Percentiles rank a stretch among this genome's conserved stretches.
These are phyloP conservation scores for Saposhnikovia divaricata DNA, from an alignment of 129 eudicot genomes.

Conservation along the genomic window DNA sequence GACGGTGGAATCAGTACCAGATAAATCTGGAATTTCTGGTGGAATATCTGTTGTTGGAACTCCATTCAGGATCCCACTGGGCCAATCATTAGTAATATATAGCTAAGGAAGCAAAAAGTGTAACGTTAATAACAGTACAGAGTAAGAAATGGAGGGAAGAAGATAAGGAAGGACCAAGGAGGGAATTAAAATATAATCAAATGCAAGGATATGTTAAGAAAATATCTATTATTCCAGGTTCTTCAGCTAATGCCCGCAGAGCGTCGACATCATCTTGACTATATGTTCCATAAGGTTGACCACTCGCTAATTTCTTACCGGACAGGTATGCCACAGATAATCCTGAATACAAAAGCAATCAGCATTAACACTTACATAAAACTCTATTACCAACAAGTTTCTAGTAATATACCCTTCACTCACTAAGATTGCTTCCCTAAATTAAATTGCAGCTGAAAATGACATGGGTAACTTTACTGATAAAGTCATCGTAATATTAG, in stretches of 20 bases:
- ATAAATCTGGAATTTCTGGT: conserved; percentile 51
- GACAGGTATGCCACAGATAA: conserved; percentile 91
- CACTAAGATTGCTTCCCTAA: not conserved
- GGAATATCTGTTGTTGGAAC: conserved; percentile 55
- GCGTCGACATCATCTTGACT: conserved; percentile 94
- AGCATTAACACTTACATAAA: conserved; percentile 8
- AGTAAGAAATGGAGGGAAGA: too few species aligned
- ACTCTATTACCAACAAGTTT: not conserved
- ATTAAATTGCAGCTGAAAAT: not conserved
- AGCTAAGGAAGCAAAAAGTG: conserved; percentile 40
- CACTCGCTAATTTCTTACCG: conserved; percentile 73
- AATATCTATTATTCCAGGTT: conserved; percentile 77
- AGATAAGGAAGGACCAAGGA: not conserved
- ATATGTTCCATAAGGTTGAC: conserved; percentile 71
- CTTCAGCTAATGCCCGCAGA: conserved; percentile 88
- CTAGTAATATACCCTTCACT: not conserved
- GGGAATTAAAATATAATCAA: not conserved
- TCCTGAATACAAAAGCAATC: conserved; percentile 47
- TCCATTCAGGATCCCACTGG: conserved; percentile 63
- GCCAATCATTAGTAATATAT: conserved; percentile 87
- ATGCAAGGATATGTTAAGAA: conserved; percentile 90
- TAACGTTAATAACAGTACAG: not conserved
- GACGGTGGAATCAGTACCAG: conserved; percentile 54
- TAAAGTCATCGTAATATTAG: not conserved
- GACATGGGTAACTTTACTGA: not conserved